A percentile compares a stretch with the other conserved stretches of the same genome.
Evolutionary conservation across 306 rosid species (phyloP).

Genomic region (Mucuna pruriens): DNA sequence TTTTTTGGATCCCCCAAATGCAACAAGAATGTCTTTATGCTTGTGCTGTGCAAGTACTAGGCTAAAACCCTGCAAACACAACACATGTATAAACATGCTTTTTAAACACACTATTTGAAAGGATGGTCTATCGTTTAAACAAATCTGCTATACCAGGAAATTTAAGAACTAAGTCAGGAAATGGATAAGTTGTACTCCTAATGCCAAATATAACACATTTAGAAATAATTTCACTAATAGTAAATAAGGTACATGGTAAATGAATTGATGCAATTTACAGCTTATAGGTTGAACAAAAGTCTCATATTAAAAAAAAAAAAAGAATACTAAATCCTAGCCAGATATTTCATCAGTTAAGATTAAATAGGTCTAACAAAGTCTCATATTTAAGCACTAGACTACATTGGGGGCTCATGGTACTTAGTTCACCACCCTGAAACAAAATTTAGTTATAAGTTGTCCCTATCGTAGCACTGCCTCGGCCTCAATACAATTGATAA

Average conservation of each 20-base stretch:
- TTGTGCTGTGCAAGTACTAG: conserved; percentile 78
- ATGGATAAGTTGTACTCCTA: conserved; percentile 8
- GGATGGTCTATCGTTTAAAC: conserved; percentile 12
- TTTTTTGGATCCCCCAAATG: conserved; percentile 94
- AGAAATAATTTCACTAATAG: not conserved
- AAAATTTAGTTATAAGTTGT: not conserved
- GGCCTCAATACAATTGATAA: no score
- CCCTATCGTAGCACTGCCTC: no score
- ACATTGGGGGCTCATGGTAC: not conserved
- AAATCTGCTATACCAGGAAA: not conserved
- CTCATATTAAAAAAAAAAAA: not conserved
- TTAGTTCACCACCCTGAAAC: not conserved
- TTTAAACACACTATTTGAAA: conserved; percentile 1
- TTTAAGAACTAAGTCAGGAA: not conserved
- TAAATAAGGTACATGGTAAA: not conserved
- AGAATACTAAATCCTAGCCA: not conserved
- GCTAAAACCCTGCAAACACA: conserved; percentile 82
- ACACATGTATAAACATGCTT: conserved; percentile 19
- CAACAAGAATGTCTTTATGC: conserved; percentile 91
- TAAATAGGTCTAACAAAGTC: not conserved
- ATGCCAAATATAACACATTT: not conserved
- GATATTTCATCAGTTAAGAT: conserved; percentile 21
- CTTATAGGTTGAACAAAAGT: not conserved
- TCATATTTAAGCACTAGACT: not conserved
- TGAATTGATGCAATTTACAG: not conserved